These are phyloP conservation scores for Boechera stricta DNA, from an alignment of 345 rosid genomes.

Conservation along the genomic window DNA sequence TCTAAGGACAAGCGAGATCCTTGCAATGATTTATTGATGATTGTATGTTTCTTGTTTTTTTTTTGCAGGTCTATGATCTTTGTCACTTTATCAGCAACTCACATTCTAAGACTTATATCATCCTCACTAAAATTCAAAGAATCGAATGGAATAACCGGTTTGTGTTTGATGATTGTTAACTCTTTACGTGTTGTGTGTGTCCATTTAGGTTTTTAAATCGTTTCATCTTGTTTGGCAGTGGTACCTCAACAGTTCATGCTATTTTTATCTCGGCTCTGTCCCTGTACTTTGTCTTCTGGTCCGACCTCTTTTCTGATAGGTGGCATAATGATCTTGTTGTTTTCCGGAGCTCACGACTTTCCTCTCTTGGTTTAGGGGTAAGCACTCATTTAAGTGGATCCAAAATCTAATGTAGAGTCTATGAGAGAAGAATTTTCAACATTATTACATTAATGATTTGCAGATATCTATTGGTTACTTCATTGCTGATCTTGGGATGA, in stretches of 20 bases:
- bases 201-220: not conserved
- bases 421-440: not conserved
- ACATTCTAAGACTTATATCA: slow-evolving; percentile 67
- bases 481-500: slow-evolving; percentile 81
- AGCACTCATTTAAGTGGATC: slow-evolving; percentile 11
- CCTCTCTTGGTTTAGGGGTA: slow-evolving; percentile 83
- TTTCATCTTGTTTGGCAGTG: slow-evolving; percentile 53
- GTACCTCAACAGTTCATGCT: slow-evolving; percentile 85
- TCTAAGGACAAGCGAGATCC: slow-evolving; percentile 8
- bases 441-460: slow-evolving; percentile 25
- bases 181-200: not conserved
- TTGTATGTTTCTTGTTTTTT: not conserved
- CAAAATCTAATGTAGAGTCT: slow-evolving; percentile 17
- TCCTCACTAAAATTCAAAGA: slow-evolving; percentile 67
- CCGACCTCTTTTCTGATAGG: slow-evolving; percentile 75
- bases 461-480: slow-evolving; percentile 95
- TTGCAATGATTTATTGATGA: not conserved
- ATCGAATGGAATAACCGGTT: slow-evolving; percentile 95
- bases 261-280: slow-evolving; percentile 67
- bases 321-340: slow-evolving; percentile 58
- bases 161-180: slow-evolving; percentile 38
- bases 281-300: slow-evolving; percentile 79
- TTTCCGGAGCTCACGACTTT: slow-evolving; percentile 68
- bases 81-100: slow-evolving; percentile 67
- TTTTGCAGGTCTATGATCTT: slow-evolving; percentile 71